phyloP scores from a whole-genome alignment of 257 asterid genomes.

The Solanum pinnatisectum region DNA sequence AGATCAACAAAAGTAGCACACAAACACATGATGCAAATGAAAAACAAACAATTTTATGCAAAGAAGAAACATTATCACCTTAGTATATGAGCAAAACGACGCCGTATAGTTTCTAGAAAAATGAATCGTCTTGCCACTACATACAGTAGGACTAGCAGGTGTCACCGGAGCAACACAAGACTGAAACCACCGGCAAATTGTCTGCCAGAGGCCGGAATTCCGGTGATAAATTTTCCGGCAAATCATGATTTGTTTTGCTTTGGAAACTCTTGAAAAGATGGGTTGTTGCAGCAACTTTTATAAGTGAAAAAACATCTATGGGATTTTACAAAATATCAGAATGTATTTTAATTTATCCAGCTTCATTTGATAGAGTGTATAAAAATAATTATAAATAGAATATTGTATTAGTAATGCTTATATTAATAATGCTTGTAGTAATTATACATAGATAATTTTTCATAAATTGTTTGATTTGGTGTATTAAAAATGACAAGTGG shows the following conservation, averaged over 20 bases:
- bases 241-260: slow-evolving; percentile 25
- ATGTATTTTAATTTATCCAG: no score
- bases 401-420: no score
- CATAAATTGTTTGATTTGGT: no score
- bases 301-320: no score
- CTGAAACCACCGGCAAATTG: slow-evolving; percentile 23
- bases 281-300: no score
- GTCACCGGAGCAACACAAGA: slow-evolving; percentile 25
- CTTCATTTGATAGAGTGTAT: no score
- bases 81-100: slow-evolving; percentile 8
- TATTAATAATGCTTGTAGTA: no score
- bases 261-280: no score
- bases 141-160: not conserved
- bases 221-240: slow-evolving; percentile 31
- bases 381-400: no score
- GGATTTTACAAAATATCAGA: no score
- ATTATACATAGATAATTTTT: no score
- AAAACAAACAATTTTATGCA: not conserved
- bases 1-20: not conserved
- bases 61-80: not conserved
- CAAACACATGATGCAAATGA: not conserved
- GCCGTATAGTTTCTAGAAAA: slow-evolving; percentile 13
- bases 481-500: no score
- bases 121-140: not conserved
- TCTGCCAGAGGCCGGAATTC: slow-evolving; percentile 27